phyloP scores from a whole-genome alignment of 2,329 filamentous ascomycete genomes.

The Trichoderma lentiforme region DNA sequence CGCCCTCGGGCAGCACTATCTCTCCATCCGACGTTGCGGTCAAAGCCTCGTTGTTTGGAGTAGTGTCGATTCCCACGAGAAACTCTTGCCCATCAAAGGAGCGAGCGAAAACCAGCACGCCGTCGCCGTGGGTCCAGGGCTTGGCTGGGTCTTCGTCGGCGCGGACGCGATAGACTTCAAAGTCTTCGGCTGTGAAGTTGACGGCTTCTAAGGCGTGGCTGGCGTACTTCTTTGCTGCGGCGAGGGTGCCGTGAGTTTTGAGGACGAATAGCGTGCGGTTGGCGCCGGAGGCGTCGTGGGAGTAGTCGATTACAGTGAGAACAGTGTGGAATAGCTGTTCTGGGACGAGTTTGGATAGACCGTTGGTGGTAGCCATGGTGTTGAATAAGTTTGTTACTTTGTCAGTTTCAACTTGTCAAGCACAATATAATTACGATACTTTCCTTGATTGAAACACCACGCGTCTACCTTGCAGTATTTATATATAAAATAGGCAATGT shows the following conservation, averaged over 20 bases:
- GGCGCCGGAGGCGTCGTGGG: constrained; percentile 27
- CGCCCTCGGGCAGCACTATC: constrained; percentile 25
- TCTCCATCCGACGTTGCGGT: constrained; percentile 21
- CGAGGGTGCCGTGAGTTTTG: constrained; percentile 36
- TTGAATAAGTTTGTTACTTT: not conserved
- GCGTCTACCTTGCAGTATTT: not conserved
- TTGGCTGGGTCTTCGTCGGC: constrained; percentile 13
- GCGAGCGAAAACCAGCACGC: constrained; percentile 37
- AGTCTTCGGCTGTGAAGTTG: constrained; percentile 38
- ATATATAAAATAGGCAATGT: not conserved
- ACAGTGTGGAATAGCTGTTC: constrained; percentile 38
- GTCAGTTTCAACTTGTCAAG: not conserved
- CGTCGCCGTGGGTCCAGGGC: constrained; percentile 39
- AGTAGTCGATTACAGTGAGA: constrained; percentile 33
- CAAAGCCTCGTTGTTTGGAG: constrained; percentile 35
- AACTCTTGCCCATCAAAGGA: constrained; percentile 37
- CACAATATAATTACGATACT: not conserved
- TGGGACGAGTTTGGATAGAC: constrained; percentile 16
- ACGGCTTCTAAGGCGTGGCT: constrained; percentile 30
- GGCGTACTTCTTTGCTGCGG: constrained; percentile 38
- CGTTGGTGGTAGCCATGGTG: not conserved
- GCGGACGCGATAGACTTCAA: constrained; percentile 32
- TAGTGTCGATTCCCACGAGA: constrained; percentile 36
- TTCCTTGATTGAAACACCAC: not conserved
- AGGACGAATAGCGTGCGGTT: constrained; percentile 35